Conservation (phyloP, 768 basidiomycete genomes). For the Solioccasus polychromus region DNA sequence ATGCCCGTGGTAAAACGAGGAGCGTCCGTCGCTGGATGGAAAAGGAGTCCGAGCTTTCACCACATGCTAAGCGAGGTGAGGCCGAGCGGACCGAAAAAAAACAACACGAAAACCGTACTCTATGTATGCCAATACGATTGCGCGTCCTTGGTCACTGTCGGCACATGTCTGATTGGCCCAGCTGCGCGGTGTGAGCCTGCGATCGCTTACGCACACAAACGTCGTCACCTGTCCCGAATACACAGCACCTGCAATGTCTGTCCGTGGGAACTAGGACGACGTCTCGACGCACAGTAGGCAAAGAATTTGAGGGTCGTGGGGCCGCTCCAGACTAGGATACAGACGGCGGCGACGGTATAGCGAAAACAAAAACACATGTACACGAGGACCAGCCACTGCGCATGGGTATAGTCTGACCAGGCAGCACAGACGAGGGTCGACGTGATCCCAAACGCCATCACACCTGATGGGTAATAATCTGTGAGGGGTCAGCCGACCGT, state of each 20-base stretch:
- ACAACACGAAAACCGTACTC: slow-evolving; percentile 47
- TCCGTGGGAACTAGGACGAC: too few species aligned
- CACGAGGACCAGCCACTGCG: slow-evolving; percentile 63
- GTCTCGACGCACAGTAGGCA: slow-evolving; percentile 57
- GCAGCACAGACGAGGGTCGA: slow-evolving; percentile 61
- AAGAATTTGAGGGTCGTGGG: slow-evolving; percentile 68
- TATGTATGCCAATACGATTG: slow-evolving; percentile 72
- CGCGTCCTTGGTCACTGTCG: slow-evolving; percentile 68
- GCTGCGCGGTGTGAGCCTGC: slow-evolving; percentile 28
- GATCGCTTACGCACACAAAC: slow-evolving; percentile 50
- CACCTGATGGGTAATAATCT: slow-evolving; percentile 61
- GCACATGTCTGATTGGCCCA: slow-evolving; percentile 81
- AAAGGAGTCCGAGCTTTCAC: slow-evolving; percentile 65
- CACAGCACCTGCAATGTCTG: slow-evolving; percentile 61
- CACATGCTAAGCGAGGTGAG: slow-evolving; percentile 44
- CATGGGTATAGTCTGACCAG: slow-evolving; percentile 57
- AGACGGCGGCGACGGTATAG: slow-evolving; percentile 50
- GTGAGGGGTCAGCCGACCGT: slow-evolving; percentile 9
- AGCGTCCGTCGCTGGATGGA: slow-evolving; percentile 73
- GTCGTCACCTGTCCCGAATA: slow-evolving; percentile 77
- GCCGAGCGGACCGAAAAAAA: not conserved
- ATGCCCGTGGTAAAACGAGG: slow-evolving; percentile 66
- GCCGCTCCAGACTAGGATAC: slow-evolving; percentile 59
- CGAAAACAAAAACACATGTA: slow-evolving; percentile 61
- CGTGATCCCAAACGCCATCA: slow-evolving; percentile 61